Evolutionary conservation across 192 early-diverging fungal genomes (phyloP).

Genomic region (Gaertneriomyces sp.): DNA sequence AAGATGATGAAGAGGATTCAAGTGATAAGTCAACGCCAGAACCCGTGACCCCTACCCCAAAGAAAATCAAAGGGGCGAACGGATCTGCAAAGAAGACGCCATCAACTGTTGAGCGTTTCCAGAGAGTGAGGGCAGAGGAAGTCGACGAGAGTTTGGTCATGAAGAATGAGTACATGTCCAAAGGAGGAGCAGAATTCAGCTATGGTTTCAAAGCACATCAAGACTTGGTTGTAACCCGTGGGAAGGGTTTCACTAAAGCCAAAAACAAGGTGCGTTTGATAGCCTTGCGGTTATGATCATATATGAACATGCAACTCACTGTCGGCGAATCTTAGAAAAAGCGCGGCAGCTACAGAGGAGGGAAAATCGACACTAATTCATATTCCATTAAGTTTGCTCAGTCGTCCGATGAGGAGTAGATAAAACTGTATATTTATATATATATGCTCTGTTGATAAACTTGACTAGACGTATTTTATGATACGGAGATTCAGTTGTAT

Average conservation of each 20-base stretch:
- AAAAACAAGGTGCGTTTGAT: conserved; percentile 74
- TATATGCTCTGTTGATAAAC: no score
- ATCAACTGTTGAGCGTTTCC: conserved; percentile 59
- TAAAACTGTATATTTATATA: no score
- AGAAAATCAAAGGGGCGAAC: conserved; percentile 17
- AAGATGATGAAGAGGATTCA: background rate
- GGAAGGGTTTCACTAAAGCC: conserved; percentile 89
- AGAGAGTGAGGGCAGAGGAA: conserved; percentile 76
- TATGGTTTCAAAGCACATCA: conserved; percentile 92
- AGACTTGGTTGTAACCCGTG: conserved; percentile 85
- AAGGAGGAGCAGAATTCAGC: conserved; percentile 63
- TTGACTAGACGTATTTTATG: no score
- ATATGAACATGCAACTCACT: background rate
- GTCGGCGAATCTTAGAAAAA: conserved; percentile 62
- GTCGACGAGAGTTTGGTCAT: conserved; percentile 58
- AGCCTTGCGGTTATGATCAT: background rate
- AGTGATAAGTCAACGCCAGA: conserved; percentile 3
- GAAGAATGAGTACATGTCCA: conserved; percentile 81
- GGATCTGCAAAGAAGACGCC: conserved; percentile 2
- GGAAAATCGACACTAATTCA: conserved; percentile 76
- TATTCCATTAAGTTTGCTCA: conserved; percentile 84
- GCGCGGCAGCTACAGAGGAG: conserved; percentile 90
- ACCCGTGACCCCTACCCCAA: conserved; percentile 1
- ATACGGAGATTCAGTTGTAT: no score
- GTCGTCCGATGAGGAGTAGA: conserved; percentile 6